Percentiles rank a stretch among this genome's conserved stretches.
Conservation (phyloP, 1,284 basidiomycete genomes). For the Ustilago curta region DNA sequence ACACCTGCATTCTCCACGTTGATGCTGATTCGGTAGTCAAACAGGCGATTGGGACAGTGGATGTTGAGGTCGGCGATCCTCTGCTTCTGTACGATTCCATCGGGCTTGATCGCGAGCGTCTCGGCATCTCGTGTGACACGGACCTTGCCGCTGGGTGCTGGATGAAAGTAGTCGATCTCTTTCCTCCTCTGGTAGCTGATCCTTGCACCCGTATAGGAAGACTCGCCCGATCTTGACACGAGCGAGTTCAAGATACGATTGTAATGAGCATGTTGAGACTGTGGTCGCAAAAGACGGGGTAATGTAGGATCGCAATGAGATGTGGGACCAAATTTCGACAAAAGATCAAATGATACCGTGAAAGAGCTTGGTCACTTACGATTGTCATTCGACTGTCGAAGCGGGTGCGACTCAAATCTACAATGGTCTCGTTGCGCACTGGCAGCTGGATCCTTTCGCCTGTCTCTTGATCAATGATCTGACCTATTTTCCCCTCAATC, state of each 20-base stretch:
- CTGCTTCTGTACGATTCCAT: constrained; percentile 77
- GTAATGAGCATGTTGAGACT: constrained; percentile 87
- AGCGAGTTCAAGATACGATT: constrained; percentile 82
- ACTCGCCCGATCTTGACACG: constrained; percentile 71
- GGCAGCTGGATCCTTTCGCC: constrained; percentile 77
- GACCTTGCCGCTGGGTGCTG: constrained; percentile 73
- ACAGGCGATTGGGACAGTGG: constrained; percentile 81
- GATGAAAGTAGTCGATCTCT: constrained; percentile 85
- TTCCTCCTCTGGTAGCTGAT: constrained; percentile 83
- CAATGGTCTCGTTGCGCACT: constrained; percentile 82
- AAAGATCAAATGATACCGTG: not conserved
- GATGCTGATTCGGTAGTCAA: constrained; percentile 93
- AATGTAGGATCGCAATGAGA: not conserved
- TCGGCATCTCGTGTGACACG: constrained; percentile 87
- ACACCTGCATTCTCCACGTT: constrained; percentile 77
- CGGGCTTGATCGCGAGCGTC: constrained; percentile 74
- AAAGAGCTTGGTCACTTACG: constrained; percentile 72
- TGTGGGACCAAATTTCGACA: too few species aligned
- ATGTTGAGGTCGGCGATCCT: constrained; percentile 89
- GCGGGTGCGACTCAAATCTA: constrained; percentile 69
- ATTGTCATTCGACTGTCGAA: constrained; percentile 93
- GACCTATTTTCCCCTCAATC: constrained; percentile 93
- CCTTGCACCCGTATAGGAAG: constrained; percentile 73
- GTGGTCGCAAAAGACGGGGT: constrained; percentile 9
- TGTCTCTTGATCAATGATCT: constrained; percentile 76